Conservation (phyloP, 371 early-diverging fungal genomes). For the Mortierella sp. region DNA sequence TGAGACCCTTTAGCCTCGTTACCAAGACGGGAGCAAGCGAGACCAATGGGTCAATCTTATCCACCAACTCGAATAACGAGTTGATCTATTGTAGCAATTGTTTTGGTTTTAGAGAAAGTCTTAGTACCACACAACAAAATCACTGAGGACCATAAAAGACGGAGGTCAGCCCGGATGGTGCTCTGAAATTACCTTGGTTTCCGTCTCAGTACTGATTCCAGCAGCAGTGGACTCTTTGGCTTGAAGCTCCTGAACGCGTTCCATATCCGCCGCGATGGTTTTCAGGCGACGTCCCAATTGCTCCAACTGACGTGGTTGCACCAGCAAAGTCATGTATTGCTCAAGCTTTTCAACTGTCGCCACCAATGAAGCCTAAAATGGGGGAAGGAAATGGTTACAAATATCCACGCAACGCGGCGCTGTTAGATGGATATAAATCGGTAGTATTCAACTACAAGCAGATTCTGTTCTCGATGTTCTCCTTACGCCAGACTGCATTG, state of each 20-base stretch:
- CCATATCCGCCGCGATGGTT: conserved; percentile 75
- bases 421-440: neutral
- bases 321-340: conserved; percentile 78
- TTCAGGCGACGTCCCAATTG: conserved; percentile 77
- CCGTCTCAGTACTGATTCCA: conserved; percentile 54
- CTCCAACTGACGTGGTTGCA: conserved; percentile 85
- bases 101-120: too few relatives aligned
- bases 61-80: conserved; percentile 75
- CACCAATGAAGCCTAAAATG: conserved; percentile 63
- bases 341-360: conserved; percentile 80
- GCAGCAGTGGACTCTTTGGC: conserved; percentile 59
- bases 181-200: conserved; percentile 42
- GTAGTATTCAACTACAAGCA: neutral
- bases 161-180: too few relatives aligned
- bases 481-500: conserved; percentile 63
- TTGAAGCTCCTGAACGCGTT: conserved; percentile 77
- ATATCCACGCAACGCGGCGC: neutral
- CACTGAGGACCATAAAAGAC: neutral
- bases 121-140: neutral
- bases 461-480: neutral
- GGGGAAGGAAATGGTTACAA: too few relatives aligned
- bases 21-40: conserved; percentile 84
- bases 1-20: conserved; percentile 81
- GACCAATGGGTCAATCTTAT: conserved; percentile 82
- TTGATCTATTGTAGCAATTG: conserved; percentile 62